Conservation (phyloP, 495 filamentous ascomycete species). For the Neurospora discreta region DNA sequence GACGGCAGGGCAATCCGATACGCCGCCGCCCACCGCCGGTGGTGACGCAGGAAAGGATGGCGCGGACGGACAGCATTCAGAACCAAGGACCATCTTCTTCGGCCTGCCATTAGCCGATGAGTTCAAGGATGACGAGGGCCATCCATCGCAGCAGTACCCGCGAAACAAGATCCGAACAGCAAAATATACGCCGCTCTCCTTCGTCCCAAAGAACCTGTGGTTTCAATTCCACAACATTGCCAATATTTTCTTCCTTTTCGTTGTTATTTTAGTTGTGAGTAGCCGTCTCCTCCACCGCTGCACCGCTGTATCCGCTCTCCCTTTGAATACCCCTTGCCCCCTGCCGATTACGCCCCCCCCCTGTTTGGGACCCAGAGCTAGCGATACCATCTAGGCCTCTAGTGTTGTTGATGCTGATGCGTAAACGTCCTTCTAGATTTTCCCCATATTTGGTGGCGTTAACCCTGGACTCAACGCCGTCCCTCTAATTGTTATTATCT, state of each 20-base stretch:
- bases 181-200: slow-evolving; percentile 92
- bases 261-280: slow-evolving; percentile 87
- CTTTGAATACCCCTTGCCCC: neutral
- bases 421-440: slow-evolving; percentile 54
- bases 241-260: slow-evolving; percentile 95
- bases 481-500: slow-evolving; percentile 89
- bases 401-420: slow-evolving; percentile 1
- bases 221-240: slow-evolving; percentile 98
- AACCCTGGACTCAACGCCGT: slow-evolving; percentile 86
- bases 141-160: slow-evolving; percentile 55
- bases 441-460: slow-evolving; percentile 85
- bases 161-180: slow-evolving; percentile 97
- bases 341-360: neutral
- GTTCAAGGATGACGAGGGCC: slow-evolving; percentile 76
- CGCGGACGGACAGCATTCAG: slow-evolving; percentile 13
- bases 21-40: slow-evolving; percentile 24
- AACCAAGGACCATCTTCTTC: slow-evolving; percentile 57
- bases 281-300: neutral
- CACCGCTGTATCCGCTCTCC: neutral
- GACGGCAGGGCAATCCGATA: slow-evolving; percentile 28
- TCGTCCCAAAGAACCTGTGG: slow-evolving; percentile 95
- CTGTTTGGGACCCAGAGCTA: neutral
- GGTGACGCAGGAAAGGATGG: slow-evolving; percentile 24
- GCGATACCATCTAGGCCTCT: slow-evolving; percentile 1
- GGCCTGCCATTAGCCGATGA: slow-evolving; percentile 69